Evolutionary conservation across 345 rosid species (phyloP).

Genomic region (Ricinus communis): DNA sequence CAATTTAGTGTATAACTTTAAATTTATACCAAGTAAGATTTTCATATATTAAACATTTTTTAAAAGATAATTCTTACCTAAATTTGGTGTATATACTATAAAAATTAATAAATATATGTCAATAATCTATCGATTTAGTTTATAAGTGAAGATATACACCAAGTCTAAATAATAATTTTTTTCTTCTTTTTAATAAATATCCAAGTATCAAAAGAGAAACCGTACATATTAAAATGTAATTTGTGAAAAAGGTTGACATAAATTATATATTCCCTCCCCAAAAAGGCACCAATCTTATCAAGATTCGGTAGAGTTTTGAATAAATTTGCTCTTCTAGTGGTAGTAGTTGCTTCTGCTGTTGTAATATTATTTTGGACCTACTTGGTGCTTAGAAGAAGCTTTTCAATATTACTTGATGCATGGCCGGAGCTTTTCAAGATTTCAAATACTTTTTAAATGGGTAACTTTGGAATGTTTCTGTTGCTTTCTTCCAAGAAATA

Average conservation of each 20-base stretch:
- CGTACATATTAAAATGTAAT: no score
- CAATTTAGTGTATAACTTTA: no score
- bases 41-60: no score
- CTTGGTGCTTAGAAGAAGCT: slow-evolving; percentile 14
- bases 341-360: slow-evolving; percentile 40
- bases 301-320: slow-evolving; percentile 37
- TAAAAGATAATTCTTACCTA: no score
- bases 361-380: slow-evolving; percentile 37
- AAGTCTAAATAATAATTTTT: no score
- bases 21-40: no score
- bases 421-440: slow-evolving; percentile 17
- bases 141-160: no score
- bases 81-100: no score
- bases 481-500: slow-evolving; percentile 20
- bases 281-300: slow-evolving; percentile 25
- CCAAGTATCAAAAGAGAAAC: no score
- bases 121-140: no score
- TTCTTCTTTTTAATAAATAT: no score
- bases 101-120: no score
- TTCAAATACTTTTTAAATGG: slow-evolving; percentile 21
- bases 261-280: not conserved
- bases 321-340: slow-evolving; percentile 29
- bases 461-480: slow-evolving; percentile 29
- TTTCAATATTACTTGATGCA: slow-evolving; percentile 18
- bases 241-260: not conserved